Base-by-base conservation (phyloP, 1,284 basidiomycete genomes). In the Marasmius sp. region DNA sequence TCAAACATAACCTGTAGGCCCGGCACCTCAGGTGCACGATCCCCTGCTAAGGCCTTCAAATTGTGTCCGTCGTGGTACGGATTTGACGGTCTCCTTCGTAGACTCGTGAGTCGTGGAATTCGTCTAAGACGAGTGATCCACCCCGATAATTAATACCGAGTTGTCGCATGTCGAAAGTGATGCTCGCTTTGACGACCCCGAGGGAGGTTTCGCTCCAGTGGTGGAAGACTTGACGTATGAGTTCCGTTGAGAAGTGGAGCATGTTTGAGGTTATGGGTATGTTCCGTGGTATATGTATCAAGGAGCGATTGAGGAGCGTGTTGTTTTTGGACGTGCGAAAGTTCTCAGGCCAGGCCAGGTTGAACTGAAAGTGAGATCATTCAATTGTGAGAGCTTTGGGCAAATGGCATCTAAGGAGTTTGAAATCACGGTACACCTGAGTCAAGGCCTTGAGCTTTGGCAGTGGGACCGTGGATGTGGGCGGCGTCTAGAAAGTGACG, bases 111-210 rank as follows among this genome's bases (percentile, higher is more conserved):
- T n/a, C n/a, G n/a, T n/a, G n/a, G n/a, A 71, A 65, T 57, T 78
- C 78, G 57, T 82, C 79, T n/a, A 79, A 43, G 22, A 81, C 73
- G 53, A 82, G 74, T 6, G 75, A 69, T 65, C 81, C 82, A 74
- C 78, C 77, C 20, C 81, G 74, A 61, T 79, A 83, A 66, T 82
- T 82, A 38, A 83, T 73, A 1, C 80, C 80, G 43, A 82, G 72
- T 66, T 79, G 77, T 22, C 68, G 65, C 34, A 81, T 70, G 1
- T 68, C 68, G 33, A 67, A 65, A 66, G 68, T 72, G 8, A 66
- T 60, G 16, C 70, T 59, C 59, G 10, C 65, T 61, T 7, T 66
- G 34, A 6, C 22, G 18, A 16, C 18, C 14, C 20, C n/a, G 27
- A 27, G 27, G 27, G 27, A 27, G 2, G 27, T 27, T 27, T 5